Evolutionary conservation across 2,329 filamentous ascomycete species (phyloP), one percentile per base, ranked within the genome.

Genomic region (Aspergillus latus): DNA sequence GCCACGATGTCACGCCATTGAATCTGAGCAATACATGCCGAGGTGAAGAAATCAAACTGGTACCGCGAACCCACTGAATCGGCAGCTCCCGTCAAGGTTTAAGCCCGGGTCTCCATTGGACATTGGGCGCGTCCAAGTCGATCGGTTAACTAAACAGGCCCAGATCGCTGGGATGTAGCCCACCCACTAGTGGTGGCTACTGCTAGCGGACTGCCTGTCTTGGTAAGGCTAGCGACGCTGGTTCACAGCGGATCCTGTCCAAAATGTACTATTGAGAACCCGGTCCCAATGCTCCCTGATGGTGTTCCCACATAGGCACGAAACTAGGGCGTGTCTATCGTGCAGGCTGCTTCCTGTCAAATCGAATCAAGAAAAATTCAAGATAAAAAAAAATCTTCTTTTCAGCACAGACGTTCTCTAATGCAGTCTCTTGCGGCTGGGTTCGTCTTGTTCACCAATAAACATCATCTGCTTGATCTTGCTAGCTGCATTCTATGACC

Each of bases 401-500:
- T 4, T 11, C n/a, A 47, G 49, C 28, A 51, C 40, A 37, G 29
- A 37, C 40, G 32, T 13, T 11, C 21, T 32, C 15, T 13, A 40
- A 21, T 45, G 37, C 48, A 26, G 11, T 39, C 21, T 40, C 26
- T 29, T 32, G 8, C 8, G 5, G n/a, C 30, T 16, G 42, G n/a
- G 30, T 32, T 57, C 26, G 37, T 28, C 26, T 26, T 30, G 44
- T 54, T 44, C 44, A 30, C 56, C 54, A 62, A 59, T 59, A 26
- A 32, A 26, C 39, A 13, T 36, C 53, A 21, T 21, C 21, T 21
- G 21, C 52, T 58, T 56, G 56, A 50, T 39, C 51, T 50, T 52
- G 53, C 54, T 61, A 55, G 53, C 29, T 28, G 54, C 58, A 61
- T 64, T 52, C 52, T 56, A 58, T 42, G 48, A 48, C 52, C 49